Evolutionary conservation across 2,329 filamentous ascomycete species (phyloP), one percentile per base, ranked within the genome.

Genomic region (Hymenoscyphus fraxineus): DNA sequence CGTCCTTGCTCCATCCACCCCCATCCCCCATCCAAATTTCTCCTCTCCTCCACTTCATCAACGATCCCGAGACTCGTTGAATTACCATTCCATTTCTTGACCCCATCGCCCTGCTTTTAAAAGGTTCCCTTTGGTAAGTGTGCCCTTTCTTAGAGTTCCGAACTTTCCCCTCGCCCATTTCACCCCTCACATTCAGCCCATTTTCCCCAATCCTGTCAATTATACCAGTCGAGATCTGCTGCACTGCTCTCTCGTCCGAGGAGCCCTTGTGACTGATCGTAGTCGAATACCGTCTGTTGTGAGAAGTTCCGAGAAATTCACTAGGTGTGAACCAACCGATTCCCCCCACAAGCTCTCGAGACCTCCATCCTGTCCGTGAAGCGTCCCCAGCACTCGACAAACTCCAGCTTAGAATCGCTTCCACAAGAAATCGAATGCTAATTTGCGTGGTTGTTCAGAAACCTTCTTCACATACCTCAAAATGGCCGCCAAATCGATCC

Each of bases 401-500:
- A 9, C 47, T 13, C 35, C 13, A 54, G 22, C 6, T 10, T 12
- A 22, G 7, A 51, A 40, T 56, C 27, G 47, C 59, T 19, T 16
- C 4, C 13, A 3, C 12, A 57, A 57, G 13, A 16, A 51, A 32
- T 15, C 10, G n/a, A 38, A 41, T 47, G 58, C 38, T 60, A 57
- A 57, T 27, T 9, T 35, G 3, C 12, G n/a, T 71, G 64, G 55
- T 35, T n/a, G 31, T n/a, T 31, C 12, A 72, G 70, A 71, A 69
- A 67, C 65, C 56, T 65, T 66, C 67, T 66, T 68, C 67, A 59
- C 64, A 68, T 66, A 57, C 59, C 63, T 64, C 80, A 85, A 76
- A 76, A 96, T 96, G 92, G 93, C 92, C 79, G 92, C 95, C 81
- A 99, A 99, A 84, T 91, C 94, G 73, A 98, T 99, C 78, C 83